Conservation (phyloP, 768 basidiomycete species). For the Suillus decipiens region DNA sequence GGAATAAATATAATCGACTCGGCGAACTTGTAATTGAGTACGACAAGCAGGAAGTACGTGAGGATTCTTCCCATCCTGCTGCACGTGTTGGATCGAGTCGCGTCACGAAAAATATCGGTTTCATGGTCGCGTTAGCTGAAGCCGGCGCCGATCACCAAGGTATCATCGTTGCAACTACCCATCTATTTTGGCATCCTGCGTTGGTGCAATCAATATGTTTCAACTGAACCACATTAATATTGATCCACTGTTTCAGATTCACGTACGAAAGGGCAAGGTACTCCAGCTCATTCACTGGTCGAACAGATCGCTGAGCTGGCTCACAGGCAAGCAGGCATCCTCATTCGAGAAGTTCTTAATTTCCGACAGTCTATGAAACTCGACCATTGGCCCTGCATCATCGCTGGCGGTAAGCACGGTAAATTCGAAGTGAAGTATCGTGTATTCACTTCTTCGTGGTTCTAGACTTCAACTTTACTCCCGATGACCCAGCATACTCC, state of each 20-base stretch:
- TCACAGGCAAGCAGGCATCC: slow-evolving; percentile 72
- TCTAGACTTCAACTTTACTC: slow-evolving; percentile 88
- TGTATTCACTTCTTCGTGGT: slow-evolving; percentile 5
- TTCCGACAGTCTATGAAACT: slow-evolving; percentile 52
- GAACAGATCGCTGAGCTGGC: neutral
- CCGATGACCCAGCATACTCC: slow-evolving; percentile 80
- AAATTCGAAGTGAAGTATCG: neutral
- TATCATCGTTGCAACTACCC: slow-evolving; percentile 82
- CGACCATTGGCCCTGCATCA: slow-evolving; percentile 72
- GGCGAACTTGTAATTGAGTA: slow-evolving; percentile 59
- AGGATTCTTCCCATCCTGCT: slow-evolving; percentile 31
- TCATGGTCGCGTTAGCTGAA: slow-evolving; percentile 65
- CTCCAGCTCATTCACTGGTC: neutral
- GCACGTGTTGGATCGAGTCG: slow-evolving; percentile 59
- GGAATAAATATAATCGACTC: slow-evolving; percentile 46
- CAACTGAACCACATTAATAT: neutral
- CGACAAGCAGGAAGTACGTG: slow-evolving; percentile 61
- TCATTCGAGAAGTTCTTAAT: slow-evolving; percentile 60
- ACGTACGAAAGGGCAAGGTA: slow-evolving; percentile 84
- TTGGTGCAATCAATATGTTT: slow-evolving; percentile 36
- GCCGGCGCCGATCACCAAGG: slow-evolving; percentile 46
- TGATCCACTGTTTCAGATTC: slow-evolving; percentile 28
- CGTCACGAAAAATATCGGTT: slow-evolving; percentile 78
- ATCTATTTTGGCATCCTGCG: slow-evolving; percentile 95
- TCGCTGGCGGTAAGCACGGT: slow-evolving; percentile 70